Conservation (phyloP, 164 flowering plant genomes). For the Nymphaea colorata region DNA sequence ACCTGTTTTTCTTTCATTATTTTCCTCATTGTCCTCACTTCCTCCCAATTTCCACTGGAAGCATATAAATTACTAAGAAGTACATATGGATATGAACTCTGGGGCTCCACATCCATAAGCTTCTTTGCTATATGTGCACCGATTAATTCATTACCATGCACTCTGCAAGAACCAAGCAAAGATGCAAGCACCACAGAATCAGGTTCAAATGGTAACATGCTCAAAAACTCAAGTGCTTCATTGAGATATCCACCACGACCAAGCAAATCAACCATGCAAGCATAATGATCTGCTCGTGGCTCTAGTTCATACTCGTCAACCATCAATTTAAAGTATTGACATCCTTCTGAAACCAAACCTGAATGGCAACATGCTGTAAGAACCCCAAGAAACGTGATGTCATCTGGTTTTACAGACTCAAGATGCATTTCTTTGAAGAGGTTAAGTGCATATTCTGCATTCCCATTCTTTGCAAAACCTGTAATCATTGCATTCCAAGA, state of each 20-base stretch:
- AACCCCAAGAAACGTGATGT: constrained; percentile 75
- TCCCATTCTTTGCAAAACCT: constrained; percentile 83
- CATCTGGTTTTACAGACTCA: constrained; percentile 44
- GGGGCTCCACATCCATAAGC: constrained; percentile 65
- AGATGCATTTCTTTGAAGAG: constrained; percentile 46
- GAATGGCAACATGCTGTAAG: constrained; percentile 88
- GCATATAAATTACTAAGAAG: constrained; percentile 73
- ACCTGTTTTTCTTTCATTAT: constrained; percentile 64
- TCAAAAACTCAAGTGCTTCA: constrained; percentile 68
- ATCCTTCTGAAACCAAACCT: constrained; percentile 65
- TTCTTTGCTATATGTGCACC: constrained; percentile 60
- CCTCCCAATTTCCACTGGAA: constrained; percentile 63
- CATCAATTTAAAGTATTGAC: constrained; percentile 45
- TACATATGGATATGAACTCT: constrained; percentile 65
- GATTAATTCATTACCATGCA: constrained; percentile 59
- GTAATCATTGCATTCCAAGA: constrained; percentile 90
- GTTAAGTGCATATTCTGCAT: constrained; percentile 51
- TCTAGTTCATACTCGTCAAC: constrained; percentile 24
- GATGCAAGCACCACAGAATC: constrained; percentile 74
- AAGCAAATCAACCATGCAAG: constrained; percentile 83
- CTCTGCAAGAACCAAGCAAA: constrained; percentile 61
- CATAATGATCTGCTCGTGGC: constrained; percentile 67
- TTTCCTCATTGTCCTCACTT: constrained; percentile 44
- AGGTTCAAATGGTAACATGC: constrained; percentile 30
- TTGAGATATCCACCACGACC: constrained; percentile 71